Conservation (phyloP, 83 land plant species). For the Thuja plicata region DNA sequence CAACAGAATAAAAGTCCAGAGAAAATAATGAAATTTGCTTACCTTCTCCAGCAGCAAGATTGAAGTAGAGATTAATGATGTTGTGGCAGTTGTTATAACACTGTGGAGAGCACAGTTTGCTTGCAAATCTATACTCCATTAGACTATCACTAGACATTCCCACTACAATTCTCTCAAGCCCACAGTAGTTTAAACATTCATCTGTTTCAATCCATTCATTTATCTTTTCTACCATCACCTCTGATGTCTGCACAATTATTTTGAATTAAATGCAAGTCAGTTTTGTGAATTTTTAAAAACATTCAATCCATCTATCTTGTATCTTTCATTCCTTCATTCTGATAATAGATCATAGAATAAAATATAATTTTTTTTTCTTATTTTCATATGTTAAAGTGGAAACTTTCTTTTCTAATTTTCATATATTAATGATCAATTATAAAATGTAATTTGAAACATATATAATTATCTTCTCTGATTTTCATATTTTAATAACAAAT, state of each 20-base stretch:
- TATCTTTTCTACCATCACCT: not conserved
- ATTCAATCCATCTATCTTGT: no score
- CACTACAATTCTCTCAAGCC: not conserved
- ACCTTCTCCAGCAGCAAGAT: constrained; percentile 71
- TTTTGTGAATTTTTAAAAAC: no score
- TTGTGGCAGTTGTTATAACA: constrained; percentile 63
- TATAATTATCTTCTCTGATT: no score
- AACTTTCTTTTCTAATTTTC: no score
- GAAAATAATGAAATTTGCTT: not conserved
- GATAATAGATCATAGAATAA: no score
- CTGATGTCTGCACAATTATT: not conserved
- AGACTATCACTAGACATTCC: constrained; percentile 11
- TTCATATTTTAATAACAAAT: no score
- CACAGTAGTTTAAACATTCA: not conserved
- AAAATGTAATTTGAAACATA: no score
- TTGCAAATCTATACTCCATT: not conserved
- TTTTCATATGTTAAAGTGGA: no score
- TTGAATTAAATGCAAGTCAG: not conserved
- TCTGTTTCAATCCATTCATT: constrained; percentile 22
- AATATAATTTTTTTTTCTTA: no score
- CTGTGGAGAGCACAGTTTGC: not conserved
- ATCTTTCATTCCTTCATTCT: no score
- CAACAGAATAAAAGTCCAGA: no score
- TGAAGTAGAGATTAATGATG: constrained; percentile 56
- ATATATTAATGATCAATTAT: no score